Evolutionary conservation across 2,329 filamentous ascomycete species (phyloP), one percentile per base, ranked within the genome.

Genomic region (Hypoxylon sp.): DNA sequence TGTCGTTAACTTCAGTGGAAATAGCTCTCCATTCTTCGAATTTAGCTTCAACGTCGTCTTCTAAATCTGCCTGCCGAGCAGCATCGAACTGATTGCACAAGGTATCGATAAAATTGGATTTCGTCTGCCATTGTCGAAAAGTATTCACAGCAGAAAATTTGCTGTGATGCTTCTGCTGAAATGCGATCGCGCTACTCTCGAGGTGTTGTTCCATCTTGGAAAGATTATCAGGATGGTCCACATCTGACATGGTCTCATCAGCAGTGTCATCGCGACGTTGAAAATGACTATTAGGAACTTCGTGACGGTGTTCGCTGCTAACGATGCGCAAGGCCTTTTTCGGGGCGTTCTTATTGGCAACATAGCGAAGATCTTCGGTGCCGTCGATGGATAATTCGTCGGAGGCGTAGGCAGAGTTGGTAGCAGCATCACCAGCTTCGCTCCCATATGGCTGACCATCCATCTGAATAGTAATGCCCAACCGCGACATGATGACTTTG

Each of bases 391-490:
- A 47, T 9, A 62, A 21, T 43, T 43, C 59, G 30, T 58, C 58
- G 30, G 43, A 67, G 58, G 44, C 66, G 52, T 17, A 64, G 58
- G 44, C 67, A 54, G 27, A 63, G 13, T 57, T 52, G n/a, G 37
- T 21, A 21, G 49, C 23, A 19, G 29, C 66, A 40, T 71, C 62
- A 60, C 71, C 62, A 55, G 61, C 41, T 13, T 73, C 71, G 41
- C 35, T 52, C 17, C 26, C 49, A 9, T 44, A 48, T 9, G 20
- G 16, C 21, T 15, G 29, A 7, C 47, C 55, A 43, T 78, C 77
- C 48, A 87, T 81, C 55, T 90, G 85, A 44, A 94, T 76, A 30
- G 84, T 78, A 57, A 93, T 91, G 15, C 86, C 86, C 78, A 91
- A 84, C 38, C 82, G 79, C 11, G 73, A 75, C 59, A 95, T 76